Conservation (phyloP, 116 monocot species). For the Phalaenopsis hybrid region DNA sequence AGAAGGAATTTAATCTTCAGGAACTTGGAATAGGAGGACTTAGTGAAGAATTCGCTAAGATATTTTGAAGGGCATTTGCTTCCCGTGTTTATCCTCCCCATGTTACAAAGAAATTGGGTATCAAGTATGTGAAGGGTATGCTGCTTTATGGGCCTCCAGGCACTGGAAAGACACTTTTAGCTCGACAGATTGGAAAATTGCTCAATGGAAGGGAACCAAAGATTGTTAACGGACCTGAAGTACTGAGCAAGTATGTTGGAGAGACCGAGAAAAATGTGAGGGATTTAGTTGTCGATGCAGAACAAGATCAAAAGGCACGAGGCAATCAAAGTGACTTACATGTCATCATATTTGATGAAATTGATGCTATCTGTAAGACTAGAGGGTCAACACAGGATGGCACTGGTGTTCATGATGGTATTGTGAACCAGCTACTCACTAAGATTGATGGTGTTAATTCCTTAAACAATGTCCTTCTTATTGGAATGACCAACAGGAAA, state of each 20-base stretch:
- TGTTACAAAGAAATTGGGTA: conserved; percentile 86
- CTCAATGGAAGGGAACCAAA: conserved; percentile 97
- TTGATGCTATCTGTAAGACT: conserved; percentile 99
- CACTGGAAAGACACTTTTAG: conserved; percentile 96
- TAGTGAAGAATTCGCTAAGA: conserved; percentile 83
- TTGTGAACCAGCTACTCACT: conserved; percentile 97
- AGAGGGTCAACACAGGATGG: conserved; percentile 98
- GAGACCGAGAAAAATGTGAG: conserved; percentile 99
- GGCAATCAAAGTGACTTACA: conserved; percentile 98
- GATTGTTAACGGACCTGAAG: conserved; percentile 99
- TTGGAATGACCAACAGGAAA: conserved; percentile 99
- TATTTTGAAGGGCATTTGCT: conserved; percentile 98
- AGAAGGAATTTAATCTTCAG: conserved; percentile 93
- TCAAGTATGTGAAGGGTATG: conserved; percentile 98
- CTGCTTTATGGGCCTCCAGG: conserved; percentile 96
- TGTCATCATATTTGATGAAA: conserved; percentile 99
- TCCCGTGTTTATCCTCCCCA: conserved; percentile 88
- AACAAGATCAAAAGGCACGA: conserved; percentile 76
- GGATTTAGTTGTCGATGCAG: conserved; percentile 99
- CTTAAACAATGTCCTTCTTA: conserved; percentile 95
- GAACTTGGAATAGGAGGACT: conserved; percentile 94
- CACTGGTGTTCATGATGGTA: conserved; percentile 98
- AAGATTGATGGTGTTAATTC: conserved; percentile 99
- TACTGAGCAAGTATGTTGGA: conserved; percentile 96
- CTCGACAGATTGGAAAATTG: conserved; percentile 94